These are phyloP conservation scores for Scedosporium minutisporum DNA, from an alignment of 2,329 filamentous ascomycete genomes.

Conservation along the genomic window DNA sequence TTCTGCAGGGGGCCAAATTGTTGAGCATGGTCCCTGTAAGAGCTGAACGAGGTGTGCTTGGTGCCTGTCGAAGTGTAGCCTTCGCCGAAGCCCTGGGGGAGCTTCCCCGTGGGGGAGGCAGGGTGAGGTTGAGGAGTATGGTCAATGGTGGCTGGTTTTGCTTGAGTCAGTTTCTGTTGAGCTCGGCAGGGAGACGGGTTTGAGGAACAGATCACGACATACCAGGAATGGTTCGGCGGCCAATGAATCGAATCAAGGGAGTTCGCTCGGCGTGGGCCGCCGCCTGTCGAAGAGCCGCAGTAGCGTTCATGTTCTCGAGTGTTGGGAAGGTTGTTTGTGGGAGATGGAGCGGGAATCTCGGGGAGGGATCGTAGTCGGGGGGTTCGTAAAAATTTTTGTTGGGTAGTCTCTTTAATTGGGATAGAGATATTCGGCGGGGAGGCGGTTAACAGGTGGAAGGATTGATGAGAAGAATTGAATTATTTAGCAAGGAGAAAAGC, in stretches of 20 bases:
- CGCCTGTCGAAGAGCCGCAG: constrained; percentile 47
- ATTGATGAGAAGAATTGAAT: not conserved
- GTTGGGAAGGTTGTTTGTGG: not conserved
- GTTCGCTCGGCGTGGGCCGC: constrained; percentile 50
- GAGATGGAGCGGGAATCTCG: not conserved
- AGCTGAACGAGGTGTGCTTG: constrained; percentile 56
- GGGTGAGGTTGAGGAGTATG: constrained; percentile 67
- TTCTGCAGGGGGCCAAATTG: constrained; percentile 67
- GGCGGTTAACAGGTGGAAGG: not conserved
- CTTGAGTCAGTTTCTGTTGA: constrained; percentile 14
- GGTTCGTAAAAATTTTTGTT: not conserved
- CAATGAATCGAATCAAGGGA: constrained; percentile 53
- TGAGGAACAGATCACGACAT: constrained; percentile 17
- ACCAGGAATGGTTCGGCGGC: constrained; percentile 51
- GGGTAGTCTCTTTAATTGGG: not conserved
- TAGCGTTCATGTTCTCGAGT: constrained; percentile 39
- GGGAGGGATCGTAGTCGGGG: not conserved
- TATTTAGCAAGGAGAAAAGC: not conserved
- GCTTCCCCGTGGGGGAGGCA: constrained; percentile 54
- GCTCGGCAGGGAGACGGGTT: constrained; percentile 2
- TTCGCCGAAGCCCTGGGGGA: constrained; percentile 43
- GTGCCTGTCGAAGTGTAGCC: constrained; percentile 23
- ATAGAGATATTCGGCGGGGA: not conserved
- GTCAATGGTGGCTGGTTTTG: constrained; percentile 58
- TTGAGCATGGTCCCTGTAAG: constrained; percentile 68